Conservation (phyloP, 352 stramenopile species). For the Elongisporangium prolatum region DNA sequence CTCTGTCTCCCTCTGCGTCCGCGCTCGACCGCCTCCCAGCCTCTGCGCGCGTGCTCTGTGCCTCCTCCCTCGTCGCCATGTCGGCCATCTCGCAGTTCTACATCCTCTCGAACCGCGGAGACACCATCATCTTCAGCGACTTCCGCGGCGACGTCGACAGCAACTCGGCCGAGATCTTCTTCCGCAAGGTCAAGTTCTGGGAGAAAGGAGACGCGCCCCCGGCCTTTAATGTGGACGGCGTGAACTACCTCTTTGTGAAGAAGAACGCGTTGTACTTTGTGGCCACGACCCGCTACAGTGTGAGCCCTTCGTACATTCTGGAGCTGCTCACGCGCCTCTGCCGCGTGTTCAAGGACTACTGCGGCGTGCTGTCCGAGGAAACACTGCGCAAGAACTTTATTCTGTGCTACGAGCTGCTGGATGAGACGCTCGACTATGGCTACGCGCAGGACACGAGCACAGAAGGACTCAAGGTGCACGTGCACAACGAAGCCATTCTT, state of each 20-base stretch:
- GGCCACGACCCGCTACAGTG: constrained; percentile 95
- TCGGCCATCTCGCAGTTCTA: constrained; percentile 98
- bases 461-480: constrained; percentile 96
- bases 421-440: constrained; percentile 99
- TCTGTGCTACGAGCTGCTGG: constrained; percentile 98
- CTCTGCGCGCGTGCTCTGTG: not conserved
- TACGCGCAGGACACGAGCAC: constrained; percentile 98
- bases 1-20: not conserved
- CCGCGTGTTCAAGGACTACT: constrained; percentile 99
- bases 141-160: constrained; percentile 89
- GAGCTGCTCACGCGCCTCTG: constrained; percentile 93
- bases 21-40: too few species aligned
- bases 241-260: constrained; percentile 98
- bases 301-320: constrained; percentile 93
- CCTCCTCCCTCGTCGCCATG: constrained; percentile 10
- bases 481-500: constrained; percentile 98
- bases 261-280: constrained; percentile 98
- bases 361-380: constrained; percentile 97
- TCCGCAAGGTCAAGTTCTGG: constrained; percentile 99
- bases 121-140: constrained; percentile 98
- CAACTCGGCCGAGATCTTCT: constrained; percentile 95
- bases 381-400: constrained; percentile 99
- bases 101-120: constrained; percentile 96
- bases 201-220: constrained; percentile 95
- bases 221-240: constrained; percentile 96